A percentile compares a stretch with the other conserved stretches of the same genome.
Conservation (phyloP, 306 rosid genomes). For the Calophaca sinica region DNA sequence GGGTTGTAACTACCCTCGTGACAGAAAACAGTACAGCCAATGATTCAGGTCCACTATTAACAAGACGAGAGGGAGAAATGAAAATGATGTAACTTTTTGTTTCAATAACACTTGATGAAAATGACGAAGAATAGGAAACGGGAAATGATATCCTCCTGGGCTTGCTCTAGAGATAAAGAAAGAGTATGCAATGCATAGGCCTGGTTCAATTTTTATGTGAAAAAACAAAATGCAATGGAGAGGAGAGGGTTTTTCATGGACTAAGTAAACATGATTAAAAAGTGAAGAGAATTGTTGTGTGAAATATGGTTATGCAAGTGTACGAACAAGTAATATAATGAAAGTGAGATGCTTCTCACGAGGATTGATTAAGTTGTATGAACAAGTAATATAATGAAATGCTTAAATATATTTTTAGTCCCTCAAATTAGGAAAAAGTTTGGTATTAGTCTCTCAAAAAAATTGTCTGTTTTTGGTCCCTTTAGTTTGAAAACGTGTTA, state of each 20-base stretch:
- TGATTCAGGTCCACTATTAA: constrained; percentile 19
- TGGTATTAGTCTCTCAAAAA: no score
- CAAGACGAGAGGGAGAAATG: constrained; percentile 28
- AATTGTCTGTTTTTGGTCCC: no score
- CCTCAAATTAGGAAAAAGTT: no score
- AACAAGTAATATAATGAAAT: no score
- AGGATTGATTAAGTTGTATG: no score
- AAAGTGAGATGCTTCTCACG: no score
- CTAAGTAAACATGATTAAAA: not conserved
- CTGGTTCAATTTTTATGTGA: constrained; percentile 28
- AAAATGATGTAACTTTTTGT: constrained; percentile 22
- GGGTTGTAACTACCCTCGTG: not conserved
- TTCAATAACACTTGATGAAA: constrained; percentile 29
- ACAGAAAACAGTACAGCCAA: not conserved
- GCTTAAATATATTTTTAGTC: no score
- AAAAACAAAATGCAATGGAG: not conserved
- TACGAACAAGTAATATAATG: no score
- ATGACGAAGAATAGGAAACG: constrained; percentile 8
- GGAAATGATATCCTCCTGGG: constrained; percentile 8
- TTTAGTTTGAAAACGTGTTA: no score
- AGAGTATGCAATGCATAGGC: not conserved
- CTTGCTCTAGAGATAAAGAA: not conserved
- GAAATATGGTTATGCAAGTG: no score
- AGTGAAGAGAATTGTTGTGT: no score
- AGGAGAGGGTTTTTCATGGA: constrained; percentile 8